These are phyloP conservation scores for Boletus reticuloceps DNA, from an alignment of 768 basidiomycete genomes.

Conservation along the genomic window DNA sequence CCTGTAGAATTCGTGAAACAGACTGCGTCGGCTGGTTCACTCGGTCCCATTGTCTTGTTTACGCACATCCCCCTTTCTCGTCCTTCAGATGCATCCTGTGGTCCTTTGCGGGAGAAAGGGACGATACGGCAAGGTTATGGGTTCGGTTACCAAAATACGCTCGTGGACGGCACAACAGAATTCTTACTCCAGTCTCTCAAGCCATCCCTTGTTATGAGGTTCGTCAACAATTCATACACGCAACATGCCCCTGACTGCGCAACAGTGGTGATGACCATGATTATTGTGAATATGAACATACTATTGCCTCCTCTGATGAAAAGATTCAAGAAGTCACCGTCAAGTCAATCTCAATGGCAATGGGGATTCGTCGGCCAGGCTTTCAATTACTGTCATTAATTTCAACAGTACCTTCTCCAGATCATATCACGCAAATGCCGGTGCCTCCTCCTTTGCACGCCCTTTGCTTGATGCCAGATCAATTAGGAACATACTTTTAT, in stretches of 20 bases:
- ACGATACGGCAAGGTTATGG: constrained; percentile 73
- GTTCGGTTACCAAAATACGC: constrained; percentile 80
- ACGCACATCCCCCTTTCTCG: constrained; percentile 89
- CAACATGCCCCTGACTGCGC: constrained; percentile 5
- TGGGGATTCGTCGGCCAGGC: constrained; percentile 81
- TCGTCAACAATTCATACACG: constrained; percentile 11
- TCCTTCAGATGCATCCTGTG: constrained; percentile 65
- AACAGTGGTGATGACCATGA: constrained; percentile 92
- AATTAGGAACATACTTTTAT: constrained; percentile 70
- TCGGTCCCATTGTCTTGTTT: constrained; percentile 64
- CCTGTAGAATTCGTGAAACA: constrained; percentile 53
- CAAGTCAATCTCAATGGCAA: constrained; percentile 87
- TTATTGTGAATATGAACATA: constrained; percentile 78
- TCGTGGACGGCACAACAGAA: constrained; percentile 62
- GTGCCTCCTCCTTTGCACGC: constrained; percentile 43
- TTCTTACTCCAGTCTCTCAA: constrained; percentile 63
- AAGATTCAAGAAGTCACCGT: constrained; percentile 74
- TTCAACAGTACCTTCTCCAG: constrained; percentile 32
- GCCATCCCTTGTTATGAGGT: constrained; percentile 79
- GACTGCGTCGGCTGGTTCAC: constrained; percentile 27
- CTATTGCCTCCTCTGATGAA: constrained; percentile 20
- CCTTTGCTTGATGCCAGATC: constrained; percentile 82
- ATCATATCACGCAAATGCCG: constrained; percentile 32
- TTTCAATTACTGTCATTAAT: constrained; percentile 85
- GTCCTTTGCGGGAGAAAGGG: constrained; percentile 72